Conservation (phyloP, 2,329 filamentous ascomycete species). For the Rhytidhysteron rufulum region DNA sequence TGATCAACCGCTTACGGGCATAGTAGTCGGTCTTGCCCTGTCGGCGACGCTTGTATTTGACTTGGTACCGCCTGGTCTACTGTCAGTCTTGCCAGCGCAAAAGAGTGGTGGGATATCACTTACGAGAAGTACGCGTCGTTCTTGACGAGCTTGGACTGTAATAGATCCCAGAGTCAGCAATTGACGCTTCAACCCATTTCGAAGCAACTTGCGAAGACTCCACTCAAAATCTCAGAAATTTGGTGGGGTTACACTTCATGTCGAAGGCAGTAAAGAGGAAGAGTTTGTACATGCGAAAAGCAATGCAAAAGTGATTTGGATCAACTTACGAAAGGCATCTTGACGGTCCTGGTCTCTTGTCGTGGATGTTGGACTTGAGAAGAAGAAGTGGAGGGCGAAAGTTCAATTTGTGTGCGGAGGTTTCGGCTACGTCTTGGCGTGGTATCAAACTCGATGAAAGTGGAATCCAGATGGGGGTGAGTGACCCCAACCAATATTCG, state of each 20-base stretch:
- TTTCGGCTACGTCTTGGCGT: neutral
- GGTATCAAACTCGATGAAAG: neutral
- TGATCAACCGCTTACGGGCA: conserved; percentile 98
- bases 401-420: neutral
- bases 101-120: conserved; percentile 35
- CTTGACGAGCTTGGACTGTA: conserved; percentile 91
- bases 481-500: too few relatives aligned
- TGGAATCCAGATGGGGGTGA: neutral
- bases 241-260: too few relatives aligned
- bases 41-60: conserved; percentile 98
- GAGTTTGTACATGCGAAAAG: too few relatives aligned
- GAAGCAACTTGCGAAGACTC: conserved; percentile 84
- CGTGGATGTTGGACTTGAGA: neutral
- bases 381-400: neutral
- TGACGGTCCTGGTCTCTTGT: conserved; percentile 16
- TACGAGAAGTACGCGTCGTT: conserved; percentile 98
- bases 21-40: conserved; percentile 99
- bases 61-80: conserved; percentile 91
- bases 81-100: conserved; percentile 18
- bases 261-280: too few relatives aligned
- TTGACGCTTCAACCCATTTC: conserved; percentile 95
- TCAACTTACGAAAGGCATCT: conserved; percentile 49
- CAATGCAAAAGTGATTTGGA: too few relatives aligned
- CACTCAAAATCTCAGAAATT: too few relatives aligned
- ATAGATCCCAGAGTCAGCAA: conserved; percentile 88